Evolutionary conservation across 495 filamentous ascomycete genomes (phyloP).

Genomic region (Jackrogersella multiformis): DNA sequence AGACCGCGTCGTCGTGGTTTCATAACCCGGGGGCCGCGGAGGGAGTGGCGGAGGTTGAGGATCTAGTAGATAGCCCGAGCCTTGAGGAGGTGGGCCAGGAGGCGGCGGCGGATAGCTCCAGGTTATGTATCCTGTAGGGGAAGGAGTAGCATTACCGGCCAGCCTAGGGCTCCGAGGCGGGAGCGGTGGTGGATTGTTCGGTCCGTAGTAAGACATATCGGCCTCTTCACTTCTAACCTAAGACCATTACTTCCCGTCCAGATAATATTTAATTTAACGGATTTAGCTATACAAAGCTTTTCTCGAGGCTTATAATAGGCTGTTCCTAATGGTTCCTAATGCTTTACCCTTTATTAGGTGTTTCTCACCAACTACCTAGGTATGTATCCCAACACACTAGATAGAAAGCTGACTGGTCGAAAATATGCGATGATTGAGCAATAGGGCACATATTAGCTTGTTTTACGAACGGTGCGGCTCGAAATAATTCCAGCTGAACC

Average conservation of each 20-base stretch:
- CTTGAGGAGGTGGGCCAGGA: slow-evolving; percentile 12
- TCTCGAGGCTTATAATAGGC: background rate
- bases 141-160: background rate
- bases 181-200: slow-evolving; percentile 32
- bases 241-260: background rate
- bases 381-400: background rate
- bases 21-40: slow-evolving; percentile 34
- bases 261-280: background rate
- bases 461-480: slow-evolving; percentile 3
- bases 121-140: slow-evolving; percentile 7
- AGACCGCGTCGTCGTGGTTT: slow-evolving; percentile 6
- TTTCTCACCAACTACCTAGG: background rate
- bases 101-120: slow-evolving; percentile 16
- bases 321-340: background rate
- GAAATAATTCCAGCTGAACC: slow-evolving; percentile 37
- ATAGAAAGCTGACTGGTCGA: background rate
- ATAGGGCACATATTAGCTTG: background rate
- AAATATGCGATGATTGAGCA: slow-evolving; percentile 3
- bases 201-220: slow-evolving; percentile 24
- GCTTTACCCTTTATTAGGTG: background rate
- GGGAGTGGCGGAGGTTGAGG: slow-evolving; percentile 29
- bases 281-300: background rate
- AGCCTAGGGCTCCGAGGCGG: slow-evolving; percentile 32
- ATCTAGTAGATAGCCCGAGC: slow-evolving; percentile 4
- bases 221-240: background rate